Evolutionary conservation across 129 eudicot species (phyloP), one percentile per base, ranked within the genome.

Genomic region (Helichrysum umbraculigerum): DNA sequence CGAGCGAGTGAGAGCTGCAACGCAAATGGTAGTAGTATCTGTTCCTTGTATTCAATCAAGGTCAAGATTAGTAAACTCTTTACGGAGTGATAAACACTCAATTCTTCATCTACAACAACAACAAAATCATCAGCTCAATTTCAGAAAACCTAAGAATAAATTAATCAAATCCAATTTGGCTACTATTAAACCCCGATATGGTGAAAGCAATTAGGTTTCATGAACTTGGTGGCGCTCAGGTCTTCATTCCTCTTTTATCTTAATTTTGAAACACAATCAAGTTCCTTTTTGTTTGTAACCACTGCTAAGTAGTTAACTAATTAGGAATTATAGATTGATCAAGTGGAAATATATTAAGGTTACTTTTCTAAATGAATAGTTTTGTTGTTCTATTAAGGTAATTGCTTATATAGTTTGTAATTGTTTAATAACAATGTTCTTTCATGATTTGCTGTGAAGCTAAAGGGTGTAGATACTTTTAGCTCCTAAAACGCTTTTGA

Each of bases 131-230:
- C 78, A 33, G 0, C 68, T 79, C 74, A 72, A 65, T 79, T 54
- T 66, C 35, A 54, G 15, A 47, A 79, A 37, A 54, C 75, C 67
- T 2, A 33, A 12, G 16, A 70, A 12, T 21, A 70, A 19, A 37
- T 22, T 32, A 30, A 60, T 16, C 42, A 71, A 5, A 61, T 22
- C 82, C 37, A 71, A 35, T 21, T 81, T 59, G 12, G 42, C 33
- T 67, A 58, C 71, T 15, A 21, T 74, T 73, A 66, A 71, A 10
- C 63, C 79, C 75, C 64, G 76, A 73, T 76, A 91, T 91, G 97
- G 90, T 88, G 64, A 91, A 88, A 83, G 92, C 95, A 10, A 86
- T 91, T 41, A 91, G 97, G 86, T 84, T 91, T 56, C 92, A 88
- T 72, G 82, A 91, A 82, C 72, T 76, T 34, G 97, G 97, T 12